phyloP scores from a whole-genome alignment of 805 yeast genomes.

The Wickerhamiella musiphila region DNA sequence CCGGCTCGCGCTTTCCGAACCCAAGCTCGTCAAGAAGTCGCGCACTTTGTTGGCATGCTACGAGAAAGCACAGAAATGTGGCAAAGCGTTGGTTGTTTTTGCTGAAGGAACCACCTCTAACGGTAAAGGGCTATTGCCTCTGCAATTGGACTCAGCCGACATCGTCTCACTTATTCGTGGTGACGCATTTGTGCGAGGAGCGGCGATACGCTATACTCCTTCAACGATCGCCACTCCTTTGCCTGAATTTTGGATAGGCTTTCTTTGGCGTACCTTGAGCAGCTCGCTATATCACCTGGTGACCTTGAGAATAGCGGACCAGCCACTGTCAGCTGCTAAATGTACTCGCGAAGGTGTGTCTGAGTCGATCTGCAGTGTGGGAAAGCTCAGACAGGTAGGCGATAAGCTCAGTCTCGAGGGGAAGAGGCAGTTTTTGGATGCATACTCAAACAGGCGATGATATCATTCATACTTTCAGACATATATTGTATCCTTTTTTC shows the following conservation, averaged over 20 bases:
- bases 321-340: conserved; percentile 12
- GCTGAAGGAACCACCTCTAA: conserved; percentile 79
- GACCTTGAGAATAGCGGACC: conserved; percentile 17
- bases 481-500: no score
- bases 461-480: no score
- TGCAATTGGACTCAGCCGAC: conserved; percentile 21
- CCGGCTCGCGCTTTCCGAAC: no score
- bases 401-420: conserved; percentile 26
- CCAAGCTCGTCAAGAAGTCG: no score
- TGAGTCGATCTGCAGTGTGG: conserved; percentile 21
- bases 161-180: conserved; percentile 6
- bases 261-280: conserved; percentile 14
- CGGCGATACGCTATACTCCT: conserved; percentile 21
- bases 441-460: conserved; percentile 15
- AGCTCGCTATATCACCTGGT: conserved; percentile 16
- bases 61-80: no score
- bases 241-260: conserved; percentile 17
- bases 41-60: no score
- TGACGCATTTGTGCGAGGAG: conserved; percentile 15
- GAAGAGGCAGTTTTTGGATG: conserved; percentile 29
- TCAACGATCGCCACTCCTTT: conserved; percentile 20
- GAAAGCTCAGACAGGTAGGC: conserved; percentile 34
- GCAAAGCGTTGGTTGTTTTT: conserved; percentile 39
- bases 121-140: conserved; percentile 56
- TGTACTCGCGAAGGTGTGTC: conserved; percentile 9